Conservation (phyloP, 2,329 filamentous ascomycete species). For the Hortaea werneckii region DNA sequence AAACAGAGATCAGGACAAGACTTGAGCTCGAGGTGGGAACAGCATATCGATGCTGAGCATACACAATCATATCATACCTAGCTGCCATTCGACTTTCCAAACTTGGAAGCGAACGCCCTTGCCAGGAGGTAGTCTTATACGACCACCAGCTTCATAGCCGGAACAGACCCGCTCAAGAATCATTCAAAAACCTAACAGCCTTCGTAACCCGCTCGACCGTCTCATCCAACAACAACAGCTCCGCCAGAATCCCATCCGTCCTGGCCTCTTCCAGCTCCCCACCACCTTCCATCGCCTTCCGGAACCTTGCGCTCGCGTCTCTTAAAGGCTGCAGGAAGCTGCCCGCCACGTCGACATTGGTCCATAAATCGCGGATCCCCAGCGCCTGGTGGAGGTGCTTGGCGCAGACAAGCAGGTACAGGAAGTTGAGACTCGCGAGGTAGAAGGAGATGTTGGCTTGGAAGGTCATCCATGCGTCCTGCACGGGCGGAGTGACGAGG, state of each 20-base stretch:
- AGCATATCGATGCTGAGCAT: too few relatives aligned
- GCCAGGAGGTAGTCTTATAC: too few relatives aligned
- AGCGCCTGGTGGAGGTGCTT: constrained; percentile 37
- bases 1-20: too few relatives aligned
- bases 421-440: constrained; percentile 48
- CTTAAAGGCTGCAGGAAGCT: constrained; percentile 36
- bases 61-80: too few relatives aligned
- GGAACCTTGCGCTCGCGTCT: constrained; percentile 27
- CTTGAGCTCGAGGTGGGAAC: too few relatives aligned
- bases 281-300: constrained; percentile 25
- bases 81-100: too few relatives aligned
- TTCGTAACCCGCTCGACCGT: constrained; percentile 23
- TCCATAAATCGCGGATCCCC: constrained; percentile 36
- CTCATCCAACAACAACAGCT: constrained; percentile 23
- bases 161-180: not conserved
- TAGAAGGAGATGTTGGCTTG: constrained; percentile 44
- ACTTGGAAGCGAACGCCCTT: too few relatives aligned
- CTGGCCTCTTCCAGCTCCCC: constrained; percentile 27
- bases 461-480: constrained; percentile 36
- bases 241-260: constrained; percentile 26
- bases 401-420: constrained; percentile 46
- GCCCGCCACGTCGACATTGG: constrained; percentile 29
- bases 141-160: too few relatives aligned
- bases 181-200: constrained; percentile 20
- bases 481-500: constrained; percentile 29